These are phyloP conservation scores for Penicillium arizonense DNA, from an alignment of 495 filamentous ascomycete genomes.

Conservation along the genomic window DNA sequence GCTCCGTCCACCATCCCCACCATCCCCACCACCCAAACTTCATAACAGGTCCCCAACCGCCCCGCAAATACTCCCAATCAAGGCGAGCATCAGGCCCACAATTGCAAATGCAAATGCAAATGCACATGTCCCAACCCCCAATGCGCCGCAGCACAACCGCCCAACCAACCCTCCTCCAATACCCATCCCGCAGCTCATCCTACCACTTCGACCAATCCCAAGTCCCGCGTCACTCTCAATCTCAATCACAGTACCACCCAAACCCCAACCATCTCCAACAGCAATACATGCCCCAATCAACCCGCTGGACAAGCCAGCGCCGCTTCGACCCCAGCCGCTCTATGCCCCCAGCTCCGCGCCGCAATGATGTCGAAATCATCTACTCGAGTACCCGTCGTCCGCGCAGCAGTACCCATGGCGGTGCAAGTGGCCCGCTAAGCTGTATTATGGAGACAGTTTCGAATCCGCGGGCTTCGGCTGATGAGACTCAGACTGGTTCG, in stretches of 20 bases:
- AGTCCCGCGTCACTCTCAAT: constrained; percentile 30
- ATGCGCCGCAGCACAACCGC: constrained; percentile 8
- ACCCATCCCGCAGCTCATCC: constrained; percentile 17
- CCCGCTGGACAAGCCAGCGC: constrained; percentile 17
- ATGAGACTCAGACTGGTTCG: constrained; percentile 12
- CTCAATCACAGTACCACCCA: constrained; percentile 19
- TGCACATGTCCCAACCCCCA: neutral
- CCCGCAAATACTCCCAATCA: constrained; percentile 18
- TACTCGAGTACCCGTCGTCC: constrained; percentile 39
- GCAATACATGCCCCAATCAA: constrained; percentile 15
- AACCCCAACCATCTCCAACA: neutral
- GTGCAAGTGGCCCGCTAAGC: constrained; percentile 26
- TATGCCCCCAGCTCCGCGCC: constrained; percentile 20
- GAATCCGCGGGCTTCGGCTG: constrained; percentile 23
- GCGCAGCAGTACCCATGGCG: constrained; percentile 37
- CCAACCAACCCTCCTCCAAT: constrained; percentile 1
- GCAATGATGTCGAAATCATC: constrained; percentile 34
- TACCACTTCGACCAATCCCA: constrained; percentile 30
- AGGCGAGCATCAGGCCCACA: constrained; percentile 8
- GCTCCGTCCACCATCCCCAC: constrained; percentile 29
- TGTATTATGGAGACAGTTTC: constrained; percentile 33
- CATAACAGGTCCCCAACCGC: constrained; percentile 4
- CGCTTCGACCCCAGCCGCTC: constrained; percentile 22
- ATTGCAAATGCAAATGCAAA: neutral
- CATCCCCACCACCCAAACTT: constrained; percentile 33